Conservation (phyloP, 2,329 filamentous ascomycete genomes). For the Fusarium proliferatum region DNA sequence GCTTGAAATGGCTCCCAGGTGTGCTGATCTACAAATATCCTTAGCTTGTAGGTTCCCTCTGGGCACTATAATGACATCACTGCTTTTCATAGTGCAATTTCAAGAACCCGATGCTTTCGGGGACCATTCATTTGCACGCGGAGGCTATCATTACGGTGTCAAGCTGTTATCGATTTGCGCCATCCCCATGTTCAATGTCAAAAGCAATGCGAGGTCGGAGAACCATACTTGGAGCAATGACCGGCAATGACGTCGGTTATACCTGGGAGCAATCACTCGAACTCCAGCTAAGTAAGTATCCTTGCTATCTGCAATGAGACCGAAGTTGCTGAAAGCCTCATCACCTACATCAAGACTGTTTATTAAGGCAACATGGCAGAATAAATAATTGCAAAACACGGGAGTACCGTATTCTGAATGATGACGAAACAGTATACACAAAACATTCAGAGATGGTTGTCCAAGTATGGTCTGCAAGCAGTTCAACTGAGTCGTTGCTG, state of each 20-base stretch:
- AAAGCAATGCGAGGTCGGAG: background rate
- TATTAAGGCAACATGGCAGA: background rate
- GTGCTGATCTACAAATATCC: slow-evolving; percentile 18
- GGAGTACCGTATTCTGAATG: background rate
- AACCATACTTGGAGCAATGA: background rate
- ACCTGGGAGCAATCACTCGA: background rate
- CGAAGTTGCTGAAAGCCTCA: background rate
- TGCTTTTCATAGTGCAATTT: slow-evolving; percentile 20
- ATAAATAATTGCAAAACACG: background rate
- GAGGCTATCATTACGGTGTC: background rate
- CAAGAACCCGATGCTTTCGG: slow-evolving; percentile 11
- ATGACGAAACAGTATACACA: background rate
- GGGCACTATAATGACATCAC: slow-evolving; percentile 10
- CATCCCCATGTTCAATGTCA: background rate
- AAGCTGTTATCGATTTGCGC: background rate
- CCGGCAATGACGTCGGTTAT: background rate
- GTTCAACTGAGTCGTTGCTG: background rate
- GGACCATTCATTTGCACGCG: background rate
- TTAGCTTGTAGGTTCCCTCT: background rate
- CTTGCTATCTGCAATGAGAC: background rate
- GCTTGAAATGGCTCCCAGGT: slow-evolving; percentile 7
- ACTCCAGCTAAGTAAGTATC: background rate
- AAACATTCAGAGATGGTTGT: background rate
- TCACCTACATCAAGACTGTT: background rate
- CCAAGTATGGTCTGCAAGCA: background rate